A percentile compares a stretch with the other conserved stretches of the same genome.
These are phyloP conservation scores for Aspergillus sp. DNA, from an alignment of 2,329 filamentous ascomycete genomes.

Conservation along the genomic window DNA sequence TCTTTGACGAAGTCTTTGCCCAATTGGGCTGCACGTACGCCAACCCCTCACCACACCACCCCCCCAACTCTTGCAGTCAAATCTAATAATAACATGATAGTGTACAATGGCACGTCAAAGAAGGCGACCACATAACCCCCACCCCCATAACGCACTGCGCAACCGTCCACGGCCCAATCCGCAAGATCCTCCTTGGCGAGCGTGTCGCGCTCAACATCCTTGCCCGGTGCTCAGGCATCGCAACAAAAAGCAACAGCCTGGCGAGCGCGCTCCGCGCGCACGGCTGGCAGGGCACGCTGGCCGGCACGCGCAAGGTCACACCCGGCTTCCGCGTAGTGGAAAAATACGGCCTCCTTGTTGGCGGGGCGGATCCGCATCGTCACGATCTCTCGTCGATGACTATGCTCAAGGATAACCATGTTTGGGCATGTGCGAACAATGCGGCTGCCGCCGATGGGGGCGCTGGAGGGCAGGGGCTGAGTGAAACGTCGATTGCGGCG, in stretches of 20 bases:
- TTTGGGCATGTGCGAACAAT: constrained; percentile 73
- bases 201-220: constrained; percentile 88
- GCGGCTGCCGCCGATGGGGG: constrained; percentile 20
- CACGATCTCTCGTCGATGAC: constrained; percentile 93
- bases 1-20: constrained; percentile 89
- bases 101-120: constrained; percentile 80
- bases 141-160: constrained; percentile 61
- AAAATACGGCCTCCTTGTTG: constrained; percentile 96
- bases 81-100: constrained; percentile 39
- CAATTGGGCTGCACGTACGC: constrained; percentile 77
- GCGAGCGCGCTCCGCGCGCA: constrained; percentile 53
- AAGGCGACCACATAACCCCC: constrained; percentile 67
- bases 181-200: constrained; percentile 85
- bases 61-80: not conserved
- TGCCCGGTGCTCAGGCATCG: constrained; percentile 86
- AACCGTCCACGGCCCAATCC: constrained; percentile 79
- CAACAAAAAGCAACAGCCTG: constrained; percentile 57
- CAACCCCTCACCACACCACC: not conserved
- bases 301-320: constrained; percentile 94
- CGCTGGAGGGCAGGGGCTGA: not conserved
- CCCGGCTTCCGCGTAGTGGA: constrained; percentile 93
- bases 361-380: constrained; percentile 85
- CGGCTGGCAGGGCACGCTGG: constrained; percentile 80
- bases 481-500: constrained; percentile 36
- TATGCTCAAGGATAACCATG: constrained; percentile 99